Evolutionary conservation across 352 stramenopile species (phyloP).

Genomic region (Pelagophyceae sp.): DNA sequence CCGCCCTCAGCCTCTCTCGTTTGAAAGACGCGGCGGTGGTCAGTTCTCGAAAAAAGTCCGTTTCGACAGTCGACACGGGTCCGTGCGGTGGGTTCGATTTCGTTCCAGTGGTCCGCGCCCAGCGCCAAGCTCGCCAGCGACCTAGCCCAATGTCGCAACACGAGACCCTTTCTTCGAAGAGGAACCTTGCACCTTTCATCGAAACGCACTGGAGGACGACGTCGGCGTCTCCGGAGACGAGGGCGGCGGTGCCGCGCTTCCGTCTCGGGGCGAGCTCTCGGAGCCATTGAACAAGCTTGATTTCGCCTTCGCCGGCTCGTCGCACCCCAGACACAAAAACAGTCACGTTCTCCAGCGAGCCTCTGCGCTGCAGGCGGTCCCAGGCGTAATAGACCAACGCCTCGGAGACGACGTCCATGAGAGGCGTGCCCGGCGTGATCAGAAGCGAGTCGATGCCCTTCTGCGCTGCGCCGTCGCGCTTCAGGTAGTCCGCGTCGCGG

Average conservation of each 20-base stretch:
- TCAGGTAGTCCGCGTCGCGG: slow-evolving; percentile 35
- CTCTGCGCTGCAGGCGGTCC: background rate
- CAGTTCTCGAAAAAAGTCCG: no score
- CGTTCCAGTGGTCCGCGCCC: no score
- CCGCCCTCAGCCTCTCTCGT: no score
- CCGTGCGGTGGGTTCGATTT: no score
- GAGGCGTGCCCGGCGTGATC: background rate
- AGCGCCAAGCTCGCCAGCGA: no score
- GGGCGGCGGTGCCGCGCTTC: background rate
- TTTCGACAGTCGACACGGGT: no score
- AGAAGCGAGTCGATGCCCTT: background rate
- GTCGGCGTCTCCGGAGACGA: background rate
- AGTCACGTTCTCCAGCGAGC: slow-evolving; percentile 1
- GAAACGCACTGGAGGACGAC: slow-evolving; percentile 1
- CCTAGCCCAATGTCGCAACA: no score
- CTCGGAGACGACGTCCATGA: background rate
- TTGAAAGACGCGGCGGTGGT: no score
- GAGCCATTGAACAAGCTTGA: slow-evolving; percentile 1
- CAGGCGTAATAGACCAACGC: background rate
- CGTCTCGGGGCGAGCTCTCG: no score
- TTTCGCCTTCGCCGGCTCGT: background rate
- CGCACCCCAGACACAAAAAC: background rate
- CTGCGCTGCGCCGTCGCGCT: slow-evolving; percentile 7
- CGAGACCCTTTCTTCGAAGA: no score
- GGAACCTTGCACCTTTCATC: no score